These are phyloP conservation scores for Fraxinus baroniana DNA, from an alignment of 305 asterid species.

Conservation along the genomic window DNA sequence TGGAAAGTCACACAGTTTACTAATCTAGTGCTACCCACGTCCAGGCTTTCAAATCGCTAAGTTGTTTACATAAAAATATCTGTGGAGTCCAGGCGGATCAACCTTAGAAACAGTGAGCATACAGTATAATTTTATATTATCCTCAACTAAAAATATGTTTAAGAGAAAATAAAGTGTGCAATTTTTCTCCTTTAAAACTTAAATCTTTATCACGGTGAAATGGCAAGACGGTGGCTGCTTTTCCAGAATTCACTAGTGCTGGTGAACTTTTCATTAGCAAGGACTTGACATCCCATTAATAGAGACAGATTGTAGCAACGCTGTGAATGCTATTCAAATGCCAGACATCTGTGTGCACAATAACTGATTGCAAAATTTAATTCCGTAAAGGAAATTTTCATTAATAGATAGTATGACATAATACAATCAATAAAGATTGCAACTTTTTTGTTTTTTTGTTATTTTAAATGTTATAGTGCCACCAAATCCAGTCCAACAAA, in stretches of 20 bases:
- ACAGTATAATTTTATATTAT: no score
- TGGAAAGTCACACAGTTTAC: not conserved
- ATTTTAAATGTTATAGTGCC: not conserved
- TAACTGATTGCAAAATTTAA: not conserved
- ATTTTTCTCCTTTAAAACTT: no score
- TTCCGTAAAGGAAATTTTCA: no score
- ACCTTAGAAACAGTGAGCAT: not conserved
- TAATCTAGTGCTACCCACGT: not conserved
- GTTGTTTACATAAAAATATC: not conserved
- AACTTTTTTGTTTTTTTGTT: not conserved
- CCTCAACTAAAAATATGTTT: not conserved
- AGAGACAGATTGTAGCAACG: not conserved
- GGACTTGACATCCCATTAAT: not conserved
- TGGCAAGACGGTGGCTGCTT: not conserved
- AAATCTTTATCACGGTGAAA: no score
- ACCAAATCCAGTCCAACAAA: not conserved
- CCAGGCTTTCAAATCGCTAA: not conserved
- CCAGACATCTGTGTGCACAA: not conserved
- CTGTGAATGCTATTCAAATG: not conserved
- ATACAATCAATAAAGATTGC: not conserved
- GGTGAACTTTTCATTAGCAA: not conserved
- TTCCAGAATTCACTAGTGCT: not conserved
- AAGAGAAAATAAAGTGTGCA: not conserved
- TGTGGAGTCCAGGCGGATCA: not conserved
- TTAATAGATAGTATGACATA: not conserved